These are phyloP conservation scores for Penicillium fuscoglaucum DNA, from an alignment of 2,329 filamentous ascomycete species.

Conservation along the genomic window DNA sequence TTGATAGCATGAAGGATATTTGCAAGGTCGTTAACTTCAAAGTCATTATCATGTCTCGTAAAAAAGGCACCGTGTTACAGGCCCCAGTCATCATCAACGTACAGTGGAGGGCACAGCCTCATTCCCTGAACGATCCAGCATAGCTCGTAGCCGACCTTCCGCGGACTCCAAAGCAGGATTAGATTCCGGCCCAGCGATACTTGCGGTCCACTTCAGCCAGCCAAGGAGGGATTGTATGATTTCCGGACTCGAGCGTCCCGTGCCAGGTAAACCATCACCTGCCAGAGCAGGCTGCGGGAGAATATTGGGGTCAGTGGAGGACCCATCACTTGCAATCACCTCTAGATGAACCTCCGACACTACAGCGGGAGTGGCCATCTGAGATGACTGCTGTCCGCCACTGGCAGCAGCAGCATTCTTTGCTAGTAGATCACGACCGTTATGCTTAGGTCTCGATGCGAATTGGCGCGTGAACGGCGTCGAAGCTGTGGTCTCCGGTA, in stretches of 20 bases:
- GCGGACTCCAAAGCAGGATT: conserved; percentile 34
- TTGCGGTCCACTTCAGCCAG: conserved; percentile 35
- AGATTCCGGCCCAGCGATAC: conserved; percentile 19
- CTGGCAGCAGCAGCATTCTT: conserved; percentile 11
- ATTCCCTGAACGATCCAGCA: conserved; percentile 30
- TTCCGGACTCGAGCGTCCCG: conserved; percentile 19
- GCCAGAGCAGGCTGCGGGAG: not conserved
- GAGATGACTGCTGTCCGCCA: conserved; percentile 16
- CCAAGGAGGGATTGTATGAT: conserved; percentile 38
- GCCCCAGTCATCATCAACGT: not conserved
- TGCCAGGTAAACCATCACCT: conserved; percentile 2
- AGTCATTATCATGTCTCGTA: conserved; percentile 14
- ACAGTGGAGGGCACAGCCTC: not conserved
- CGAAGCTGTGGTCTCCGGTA: not conserved
- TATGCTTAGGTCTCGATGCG: conserved; percentile 27
- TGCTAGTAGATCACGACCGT: conserved; percentile 35
- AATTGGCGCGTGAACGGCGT: conserved; percentile 30
- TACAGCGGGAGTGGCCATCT: conserved; percentile 39
- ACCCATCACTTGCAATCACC: conserved; percentile 31
- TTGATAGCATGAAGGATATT: not conserved
- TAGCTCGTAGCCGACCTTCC: conserved; percentile 38
- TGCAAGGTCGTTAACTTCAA: conserved; percentile 3
- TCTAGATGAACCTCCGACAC: conserved; percentile 43
- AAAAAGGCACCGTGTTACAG: not conserved
- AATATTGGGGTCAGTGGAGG: not conserved